A percentile compares a stretch with the other conserved stretches of the same genome.
Evolutionary conservation across 176 grass and related monocot species (phyloP).

Genomic region (Areca catechu): DNA sequence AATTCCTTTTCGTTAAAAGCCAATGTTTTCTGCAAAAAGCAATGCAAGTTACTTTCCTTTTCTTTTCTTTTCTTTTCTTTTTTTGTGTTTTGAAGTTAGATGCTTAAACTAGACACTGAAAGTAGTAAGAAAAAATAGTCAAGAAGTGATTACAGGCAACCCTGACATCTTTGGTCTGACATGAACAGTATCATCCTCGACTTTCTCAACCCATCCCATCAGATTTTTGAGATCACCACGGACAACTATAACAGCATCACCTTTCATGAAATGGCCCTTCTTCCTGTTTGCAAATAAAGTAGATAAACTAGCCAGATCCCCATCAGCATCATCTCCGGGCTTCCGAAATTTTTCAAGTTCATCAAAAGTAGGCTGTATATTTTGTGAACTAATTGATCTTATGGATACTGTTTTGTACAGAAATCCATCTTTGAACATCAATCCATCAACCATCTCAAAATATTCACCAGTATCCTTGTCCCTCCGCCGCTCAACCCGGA

Average conservation of each 20-base stretch:
- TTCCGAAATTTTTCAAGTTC: conserved; percentile 96
- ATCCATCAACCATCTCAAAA: conserved; percentile 76
- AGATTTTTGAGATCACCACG: conserved; percentile 86
- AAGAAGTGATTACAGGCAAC: conserved; percentile 57
- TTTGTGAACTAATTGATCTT: conserved; percentile 63
- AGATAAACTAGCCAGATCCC: conserved; percentile 70
- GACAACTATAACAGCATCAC: conserved; percentile 81
- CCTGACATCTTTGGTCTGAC: conserved; percentile 66
- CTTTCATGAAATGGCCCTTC: conserved; percentile 98
- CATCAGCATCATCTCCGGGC: conserved; percentile 80
- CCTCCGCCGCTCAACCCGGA: conserved; percentile 62
- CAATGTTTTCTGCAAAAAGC: conserved; percentile 62
- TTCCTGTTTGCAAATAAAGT: conserved; percentile 97
- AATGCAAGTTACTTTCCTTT: not conserved
- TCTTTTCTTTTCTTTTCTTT: no score
- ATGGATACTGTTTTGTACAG: conserved; percentile 84
- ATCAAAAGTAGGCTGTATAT: conserved; percentile 78
- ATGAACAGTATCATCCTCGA: conserved; percentile 88
- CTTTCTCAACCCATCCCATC: conserved; percentile 98
- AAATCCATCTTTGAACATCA: conserved; percentile 97
- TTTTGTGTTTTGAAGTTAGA: no score
- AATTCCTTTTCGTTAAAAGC: conserved; percentile 90
- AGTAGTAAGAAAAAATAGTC: not conserved
- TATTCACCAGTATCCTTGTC: conserved; percentile 73
- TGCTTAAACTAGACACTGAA: no score